phyloP scores from a whole-genome alignment of 1,284 basidiomycete species.

The Malassezia japonica region DNA sequence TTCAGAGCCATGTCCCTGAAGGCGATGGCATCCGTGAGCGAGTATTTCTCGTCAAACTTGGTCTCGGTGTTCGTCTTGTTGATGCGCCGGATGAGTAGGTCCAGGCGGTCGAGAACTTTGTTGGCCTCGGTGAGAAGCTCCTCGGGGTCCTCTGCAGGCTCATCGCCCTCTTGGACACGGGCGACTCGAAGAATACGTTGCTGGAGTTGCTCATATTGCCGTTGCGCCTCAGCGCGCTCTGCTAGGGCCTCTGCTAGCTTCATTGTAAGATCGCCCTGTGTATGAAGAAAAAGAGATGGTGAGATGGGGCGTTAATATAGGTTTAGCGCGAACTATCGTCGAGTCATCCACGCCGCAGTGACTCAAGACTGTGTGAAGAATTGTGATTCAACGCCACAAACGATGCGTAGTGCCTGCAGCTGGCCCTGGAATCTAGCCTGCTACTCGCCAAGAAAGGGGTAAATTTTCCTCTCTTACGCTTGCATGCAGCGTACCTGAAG shows the following conservation, averaged over 20 bases:
- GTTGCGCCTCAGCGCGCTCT: slow-evolving; percentile 1
- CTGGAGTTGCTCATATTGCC: neutral
- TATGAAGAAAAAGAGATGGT: too few relatives aligned
- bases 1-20: neutral
- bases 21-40: neutral
- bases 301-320: too few relatives aligned
- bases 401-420: neutral
- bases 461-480: too few relatives aligned
- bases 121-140: neutral
- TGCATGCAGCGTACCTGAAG: too few relatives aligned
- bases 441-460: too few relatives aligned
- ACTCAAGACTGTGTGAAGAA: too few relatives aligned
- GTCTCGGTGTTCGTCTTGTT: neutral
- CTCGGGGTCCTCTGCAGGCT: neutral
- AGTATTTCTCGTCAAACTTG: neutral
- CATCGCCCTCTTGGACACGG: neutral
- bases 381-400: too few relatives aligned
- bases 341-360: too few relatives aligned
- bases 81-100: neutral
- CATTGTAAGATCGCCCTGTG: too few relatives aligned
- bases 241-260: neutral
- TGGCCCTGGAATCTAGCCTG: too few relatives aligned
- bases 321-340: too few relatives aligned
- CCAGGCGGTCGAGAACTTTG: neutral
- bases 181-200: neutral